These are phyloP conservation scores for Simplicillium sp. DNA, from an alignment of 2,329 filamentous ascomycete species.

Conservation along the genomic window DNA sequence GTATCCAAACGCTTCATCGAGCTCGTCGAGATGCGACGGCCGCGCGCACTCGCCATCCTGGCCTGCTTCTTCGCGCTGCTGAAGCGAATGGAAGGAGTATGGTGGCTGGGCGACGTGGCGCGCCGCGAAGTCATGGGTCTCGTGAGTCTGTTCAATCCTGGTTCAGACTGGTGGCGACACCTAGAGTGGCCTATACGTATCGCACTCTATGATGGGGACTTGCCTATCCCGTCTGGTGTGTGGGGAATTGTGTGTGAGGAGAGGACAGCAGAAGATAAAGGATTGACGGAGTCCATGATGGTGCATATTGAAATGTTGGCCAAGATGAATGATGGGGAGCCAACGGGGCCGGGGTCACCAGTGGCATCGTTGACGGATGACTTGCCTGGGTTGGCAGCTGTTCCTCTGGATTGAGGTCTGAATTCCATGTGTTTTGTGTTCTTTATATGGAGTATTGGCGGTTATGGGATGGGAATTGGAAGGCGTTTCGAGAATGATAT, in stretches of 20 bases:
- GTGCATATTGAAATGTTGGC: slow-evolving; percentile 31
- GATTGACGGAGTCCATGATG: slow-evolving; percentile 24
- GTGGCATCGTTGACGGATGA: slow-evolving; percentile 19
- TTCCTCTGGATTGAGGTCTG: slow-evolving; percentile 4
- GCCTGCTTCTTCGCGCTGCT: slow-evolving; percentile 59
- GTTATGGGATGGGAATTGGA: no score
- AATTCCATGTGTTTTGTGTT: not conserved
- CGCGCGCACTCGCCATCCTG: slow-evolving; percentile 53
- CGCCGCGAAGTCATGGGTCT: slow-evolving; percentile 57
- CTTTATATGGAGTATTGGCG: not conserved
- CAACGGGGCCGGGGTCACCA: slow-evolving; percentile 3
- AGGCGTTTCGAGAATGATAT: no score
- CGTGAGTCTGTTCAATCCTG: slow-evolving; percentile 46
- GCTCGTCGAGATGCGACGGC: slow-evolving; percentile 46
- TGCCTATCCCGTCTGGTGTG: slow-evolving; percentile 42
- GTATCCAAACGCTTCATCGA: slow-evolving; percentile 53
- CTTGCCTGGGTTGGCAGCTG: slow-evolving; percentile 14
- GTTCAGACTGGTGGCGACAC: slow-evolving; percentile 51
- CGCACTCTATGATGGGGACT: slow-evolving; percentile 42
- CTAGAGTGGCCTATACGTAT: slow-evolving; percentile 53
- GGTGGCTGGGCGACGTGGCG: slow-evolving; percentile 63
- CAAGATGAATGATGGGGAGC: slow-evolving; percentile 19
- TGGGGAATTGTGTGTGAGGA: slow-evolving; percentile 45
- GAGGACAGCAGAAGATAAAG: slow-evolving; percentile 25
- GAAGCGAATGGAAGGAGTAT: slow-evolving; percentile 50